A percentile compares a stretch with the other conserved stretches of the same genome.
phyloP scores from a whole-genome alignment of 441 rosid genomes.

The Populus trichocarpa region DNA sequence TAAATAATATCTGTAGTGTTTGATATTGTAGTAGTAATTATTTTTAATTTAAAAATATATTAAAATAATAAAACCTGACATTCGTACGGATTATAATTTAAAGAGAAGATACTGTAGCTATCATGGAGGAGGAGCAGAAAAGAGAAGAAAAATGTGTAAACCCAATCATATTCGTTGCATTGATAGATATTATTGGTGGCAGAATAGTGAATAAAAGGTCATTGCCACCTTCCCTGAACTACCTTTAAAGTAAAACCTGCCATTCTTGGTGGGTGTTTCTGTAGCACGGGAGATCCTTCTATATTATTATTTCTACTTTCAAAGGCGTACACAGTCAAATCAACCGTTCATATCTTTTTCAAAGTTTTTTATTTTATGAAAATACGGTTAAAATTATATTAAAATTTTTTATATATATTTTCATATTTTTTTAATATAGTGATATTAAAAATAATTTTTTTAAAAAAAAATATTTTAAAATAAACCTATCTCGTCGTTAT shows the following conservation, averaged over 20 bases:
- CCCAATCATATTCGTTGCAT: neutral
- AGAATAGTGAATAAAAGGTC: neutral
- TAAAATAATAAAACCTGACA: too few relatives aligned
- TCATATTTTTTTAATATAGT: too few relatives aligned
- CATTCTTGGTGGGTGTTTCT: neutral
- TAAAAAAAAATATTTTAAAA: too few relatives aligned
- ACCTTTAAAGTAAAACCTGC: neutral
- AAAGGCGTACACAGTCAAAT: too few relatives aligned
- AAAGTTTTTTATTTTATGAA: too few relatives aligned
- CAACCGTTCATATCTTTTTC: too few relatives aligned
- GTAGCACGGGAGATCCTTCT: neutral
- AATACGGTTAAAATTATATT: too few relatives aligned
- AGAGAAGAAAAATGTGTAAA: neutral
- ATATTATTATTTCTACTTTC: neutral
- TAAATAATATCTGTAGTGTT: too few relatives aligned
- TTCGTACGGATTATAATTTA: neutral
- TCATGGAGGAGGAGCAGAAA: neutral
- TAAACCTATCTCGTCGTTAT: neutral
- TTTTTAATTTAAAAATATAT: too few relatives aligned
- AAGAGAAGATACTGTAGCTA: neutral
- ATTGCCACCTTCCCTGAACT: conserved; percentile 7
- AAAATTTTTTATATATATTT: too few relatives aligned
- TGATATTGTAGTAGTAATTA: too few relatives aligned
- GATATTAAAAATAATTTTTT: too few relatives aligned
- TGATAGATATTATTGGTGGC: neutral